Conservation (phyloP, 2,329 filamentous ascomycete genomes). For the Cordyceps cicadae region DNA sequence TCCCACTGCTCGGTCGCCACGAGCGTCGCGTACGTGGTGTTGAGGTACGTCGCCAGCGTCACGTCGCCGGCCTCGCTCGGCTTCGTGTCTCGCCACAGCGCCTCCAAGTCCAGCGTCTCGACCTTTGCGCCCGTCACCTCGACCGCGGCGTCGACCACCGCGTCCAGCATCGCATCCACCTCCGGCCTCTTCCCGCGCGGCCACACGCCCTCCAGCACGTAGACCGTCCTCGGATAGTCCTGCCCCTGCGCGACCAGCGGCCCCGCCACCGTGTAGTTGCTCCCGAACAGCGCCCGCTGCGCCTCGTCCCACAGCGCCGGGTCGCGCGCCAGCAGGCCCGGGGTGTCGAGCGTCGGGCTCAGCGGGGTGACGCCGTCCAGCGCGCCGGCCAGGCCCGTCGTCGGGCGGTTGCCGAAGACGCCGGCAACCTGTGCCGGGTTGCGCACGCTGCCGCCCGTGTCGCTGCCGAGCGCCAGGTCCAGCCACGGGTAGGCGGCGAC, state of each 20-base stretch:
- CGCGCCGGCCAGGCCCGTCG: conserved; percentile 7
- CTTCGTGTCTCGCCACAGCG: conserved; percentile 8
- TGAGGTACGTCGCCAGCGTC: background rate
- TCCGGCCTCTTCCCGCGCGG: background rate
- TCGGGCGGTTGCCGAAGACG: conserved; percentile 14
- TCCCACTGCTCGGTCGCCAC: conserved; percentile 1
- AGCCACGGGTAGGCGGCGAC: conserved; percentile 20
- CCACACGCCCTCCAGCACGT: background rate
- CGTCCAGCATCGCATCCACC: background rate
- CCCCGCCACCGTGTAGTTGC: background rate
- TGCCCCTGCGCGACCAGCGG: background rate
- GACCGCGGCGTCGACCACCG: background rate
- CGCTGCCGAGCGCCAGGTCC: conserved; percentile 17
- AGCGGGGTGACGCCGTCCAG: conserved; percentile 13
- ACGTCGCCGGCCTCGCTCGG: background rate
- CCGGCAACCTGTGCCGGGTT: conserved; percentile 12
- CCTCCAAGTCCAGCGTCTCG: background rate
- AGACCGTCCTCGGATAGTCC: conserved; percentile 3
- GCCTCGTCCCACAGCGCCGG: conserved; percentile 10
- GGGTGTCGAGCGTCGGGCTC: conserved; percentile 12
- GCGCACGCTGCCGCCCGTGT: conserved; percentile 17
- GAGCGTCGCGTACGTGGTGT: conserved; percentile 4
- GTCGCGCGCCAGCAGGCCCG: conserved; percentile 13
- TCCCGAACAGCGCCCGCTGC: conserved; percentile 1
- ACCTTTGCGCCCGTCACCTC: conserved; percentile 1